Evolutionary conservation across 2,329 filamentous ascomycete species (phyloP).

Genomic region (Elsinoe necatrix): DNA sequence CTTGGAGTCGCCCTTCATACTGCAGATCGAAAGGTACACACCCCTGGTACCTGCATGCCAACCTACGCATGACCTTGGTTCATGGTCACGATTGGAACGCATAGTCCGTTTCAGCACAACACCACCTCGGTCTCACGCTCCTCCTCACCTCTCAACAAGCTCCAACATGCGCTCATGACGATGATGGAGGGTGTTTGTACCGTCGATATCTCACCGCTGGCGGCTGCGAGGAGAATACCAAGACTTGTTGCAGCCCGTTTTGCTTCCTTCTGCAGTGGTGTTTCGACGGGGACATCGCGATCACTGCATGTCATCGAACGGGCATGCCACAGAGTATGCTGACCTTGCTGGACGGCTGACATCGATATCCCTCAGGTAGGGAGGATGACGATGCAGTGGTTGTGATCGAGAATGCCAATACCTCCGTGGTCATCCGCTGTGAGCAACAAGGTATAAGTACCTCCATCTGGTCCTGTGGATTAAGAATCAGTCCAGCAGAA

Average conservation of each 20-base stretch:
- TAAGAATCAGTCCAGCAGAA: not conserved
- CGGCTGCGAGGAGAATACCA: not conserved
- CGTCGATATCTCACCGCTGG: not conserved
- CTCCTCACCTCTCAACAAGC: not conserved
- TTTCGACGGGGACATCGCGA: not conserved
- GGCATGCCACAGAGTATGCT: not conserved
- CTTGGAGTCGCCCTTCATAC: not conserved
- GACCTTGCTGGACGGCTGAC: not conserved
- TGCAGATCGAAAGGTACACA: not conserved
- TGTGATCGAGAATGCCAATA: not conserved
- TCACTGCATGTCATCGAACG: not conserved
- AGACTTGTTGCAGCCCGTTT: constrained; percentile 2
- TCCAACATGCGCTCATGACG: not conserved
- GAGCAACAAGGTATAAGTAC: not conserved
- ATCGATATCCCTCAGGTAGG: not conserved
- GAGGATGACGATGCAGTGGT: not conserved
- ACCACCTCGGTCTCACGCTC: not conserved
- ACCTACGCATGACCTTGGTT: not conserved
- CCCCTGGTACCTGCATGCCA: not conserved
- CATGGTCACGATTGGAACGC: not conserved
- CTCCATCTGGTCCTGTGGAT: not conserved
- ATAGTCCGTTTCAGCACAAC: not conserved
- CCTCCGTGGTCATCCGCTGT: not conserved
- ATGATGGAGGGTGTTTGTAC: not conserved
- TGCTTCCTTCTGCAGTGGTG: not conserved